Percentiles rank a stretch among this genome's conserved stretches.
These are phyloP conservation scores for Stentor coeruleus DNA, from an alignment of 73 alveolate species.

Conservation along the genomic window DNA sequence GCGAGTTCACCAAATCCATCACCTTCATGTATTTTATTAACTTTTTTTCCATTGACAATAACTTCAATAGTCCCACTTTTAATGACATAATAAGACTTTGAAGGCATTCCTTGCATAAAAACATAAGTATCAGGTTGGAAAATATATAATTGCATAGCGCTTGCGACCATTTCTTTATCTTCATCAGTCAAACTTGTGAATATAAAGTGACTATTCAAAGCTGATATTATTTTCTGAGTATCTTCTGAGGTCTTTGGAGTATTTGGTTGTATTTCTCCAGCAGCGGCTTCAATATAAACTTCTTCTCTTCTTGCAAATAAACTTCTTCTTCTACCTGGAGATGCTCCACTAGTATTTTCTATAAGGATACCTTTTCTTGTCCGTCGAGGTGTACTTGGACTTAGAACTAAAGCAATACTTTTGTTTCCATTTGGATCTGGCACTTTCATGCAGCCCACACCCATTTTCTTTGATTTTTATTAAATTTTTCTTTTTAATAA, in stretches of 20 bases:
- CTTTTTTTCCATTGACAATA: background rate
- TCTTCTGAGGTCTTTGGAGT: background rate
- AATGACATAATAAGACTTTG: background rate
- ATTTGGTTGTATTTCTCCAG: background rate
- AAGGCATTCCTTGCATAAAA: background rate
- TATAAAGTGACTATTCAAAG: background rate
- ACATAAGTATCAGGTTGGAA: background rate
- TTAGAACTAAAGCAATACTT: no score
- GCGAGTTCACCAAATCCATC: background rate
- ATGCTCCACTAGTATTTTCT: no score
- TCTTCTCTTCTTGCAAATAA: no score
- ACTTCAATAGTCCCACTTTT: background rate
- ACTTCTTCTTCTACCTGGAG: no score
- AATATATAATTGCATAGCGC: background rate
- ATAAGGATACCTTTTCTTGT: no score
- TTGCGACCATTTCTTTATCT: background rate
- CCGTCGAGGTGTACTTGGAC: no score
- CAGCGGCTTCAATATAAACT: background rate
- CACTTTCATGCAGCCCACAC: no score
- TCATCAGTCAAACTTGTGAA: background rate
- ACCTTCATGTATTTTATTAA: background rate
- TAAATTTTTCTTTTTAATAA: no score
- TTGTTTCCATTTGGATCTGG: no score
- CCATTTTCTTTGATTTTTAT: no score
- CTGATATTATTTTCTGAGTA: background rate